Evolutionary conservation across 1,139 yeast genomes (phyloP), one percentile per base, ranked within the genome.

Genomic region (Sugiyamaella xylanicola): DNA sequence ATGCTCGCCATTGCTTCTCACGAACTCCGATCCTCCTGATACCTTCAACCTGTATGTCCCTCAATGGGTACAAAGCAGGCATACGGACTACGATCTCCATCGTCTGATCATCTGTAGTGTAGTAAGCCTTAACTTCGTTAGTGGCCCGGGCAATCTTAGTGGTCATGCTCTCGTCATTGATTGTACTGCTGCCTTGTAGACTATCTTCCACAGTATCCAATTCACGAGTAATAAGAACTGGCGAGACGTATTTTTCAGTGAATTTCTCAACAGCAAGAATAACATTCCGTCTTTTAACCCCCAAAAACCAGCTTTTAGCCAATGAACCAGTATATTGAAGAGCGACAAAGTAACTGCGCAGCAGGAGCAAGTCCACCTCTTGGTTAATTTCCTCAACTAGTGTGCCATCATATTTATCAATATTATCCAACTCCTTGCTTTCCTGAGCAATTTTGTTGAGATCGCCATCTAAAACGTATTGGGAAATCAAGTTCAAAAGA

Each of bases 1-100:
- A 93, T 0, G 96, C 93, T 63, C 90, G 86, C 96, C 97, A 92
- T 72, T 89, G 93, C 60, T 83, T 84, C 64, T 93, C 98, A 63
- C 87, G 88, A 15, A 92, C 95, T 15, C 99, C 99, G 44, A 91
- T 80, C 60, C 96, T 78, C 55, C 84, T 80, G 1, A 89, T 82
- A 0, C 97, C 97, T 53, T 82, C 85, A 0, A 93, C 92, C 13
- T 75, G 74, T 15, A 91, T 86, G 60, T 83, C 87, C 13, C 82
- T 78, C 52, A 91, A 76, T 2, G 98, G 98, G 63, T 84, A 92
- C 42, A 82, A 79, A 1, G 76, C 67, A 0, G 97, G 97, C 16
- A 91, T 73, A 52, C 77, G 79, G 57, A 92, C 84, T 0, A 84
- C 81, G 76, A 93, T 82, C 66, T 90, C 97, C 79, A 93, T 80